These are phyloP conservation scores for Caulochytrium protostelioides DNA, from an alignment of 371 early-diverging fungal genomes.

Conservation along the genomic window DNA sequence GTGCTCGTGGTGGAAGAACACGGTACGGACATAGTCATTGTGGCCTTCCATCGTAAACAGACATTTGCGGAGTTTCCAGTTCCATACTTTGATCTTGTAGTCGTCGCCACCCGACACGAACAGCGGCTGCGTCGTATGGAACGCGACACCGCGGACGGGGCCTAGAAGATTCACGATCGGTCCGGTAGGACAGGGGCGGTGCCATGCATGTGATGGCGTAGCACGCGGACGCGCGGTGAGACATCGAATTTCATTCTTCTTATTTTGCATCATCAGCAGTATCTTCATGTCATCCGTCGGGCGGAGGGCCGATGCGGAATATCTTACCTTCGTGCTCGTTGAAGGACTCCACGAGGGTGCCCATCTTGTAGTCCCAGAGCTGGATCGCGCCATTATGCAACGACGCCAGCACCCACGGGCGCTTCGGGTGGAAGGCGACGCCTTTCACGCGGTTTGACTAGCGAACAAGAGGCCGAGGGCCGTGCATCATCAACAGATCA, in stretches of 20 bases:
- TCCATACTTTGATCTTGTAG: slow-evolving; percentile 98
- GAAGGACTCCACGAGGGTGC: slow-evolving; percentile 86
- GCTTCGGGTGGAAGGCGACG: slow-evolving; percentile 90
- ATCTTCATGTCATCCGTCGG: too few relatives aligned
- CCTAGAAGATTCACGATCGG: slow-evolving; percentile 27
- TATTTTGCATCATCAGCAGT: not conserved
- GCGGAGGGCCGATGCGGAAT: too few relatives aligned
- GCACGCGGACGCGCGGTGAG: not conserved
- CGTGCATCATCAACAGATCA: not conserved
- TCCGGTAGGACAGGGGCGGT: too few relatives aligned
- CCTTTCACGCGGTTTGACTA: slow-evolving; percentile 91
- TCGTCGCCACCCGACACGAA: slow-evolving; percentile 99
- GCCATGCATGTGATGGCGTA: too few relatives aligned
- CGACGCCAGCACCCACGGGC: slow-evolving; percentile 91
- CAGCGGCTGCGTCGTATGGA: slow-evolving; percentile 92
- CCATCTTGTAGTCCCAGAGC: slow-evolving; percentile 97
- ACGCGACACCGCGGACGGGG: slow-evolving; percentile 91
- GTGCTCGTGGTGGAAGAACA: slow-evolving; percentile 93
- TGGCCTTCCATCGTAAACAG: slow-evolving; percentile 92
- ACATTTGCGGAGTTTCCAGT: slow-evolving; percentile 88
- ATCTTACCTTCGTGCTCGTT: slow-evolving; percentile 98
- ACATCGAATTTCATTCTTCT: not conserved
- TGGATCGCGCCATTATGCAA: slow-evolving; percentile 96
- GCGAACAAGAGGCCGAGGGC: not conserved
- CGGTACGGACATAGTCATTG: slow-evolving; percentile 94